Conservation (phyloP, 192 early-diverging fungal genomes). For the Nowakowskiella sp. region DNA sequence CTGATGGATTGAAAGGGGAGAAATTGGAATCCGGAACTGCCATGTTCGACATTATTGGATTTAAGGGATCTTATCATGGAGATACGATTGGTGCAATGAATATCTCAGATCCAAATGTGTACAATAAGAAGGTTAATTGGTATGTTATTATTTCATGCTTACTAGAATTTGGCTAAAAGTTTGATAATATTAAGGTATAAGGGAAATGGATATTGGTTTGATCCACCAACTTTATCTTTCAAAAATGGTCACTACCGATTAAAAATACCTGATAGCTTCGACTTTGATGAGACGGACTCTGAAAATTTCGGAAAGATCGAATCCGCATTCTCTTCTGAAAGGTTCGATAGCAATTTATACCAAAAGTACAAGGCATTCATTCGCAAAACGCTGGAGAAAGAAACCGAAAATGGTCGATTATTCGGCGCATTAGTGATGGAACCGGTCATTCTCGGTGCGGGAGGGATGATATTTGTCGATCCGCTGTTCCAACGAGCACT, state of each 20-base stretch:
- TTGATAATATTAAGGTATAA: slow-evolving; percentile 13
- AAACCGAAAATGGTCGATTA: background rate
- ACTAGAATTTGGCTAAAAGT: background rate
- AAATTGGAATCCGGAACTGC: slow-evolving; percentile 20
- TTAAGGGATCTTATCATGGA: slow-evolving; percentile 76
- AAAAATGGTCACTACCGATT: slow-evolving; percentile 20
- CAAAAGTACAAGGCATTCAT: slow-evolving; percentile 15
- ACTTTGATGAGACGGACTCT: background rate
- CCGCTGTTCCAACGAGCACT: slow-evolving; percentile 66
- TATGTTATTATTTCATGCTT: slow-evolving; percentile 35
- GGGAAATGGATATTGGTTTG: slow-evolving; percentile 56
- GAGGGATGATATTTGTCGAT: slow-evolving; percentile 76
- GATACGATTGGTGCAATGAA: slow-evolving; percentile 84
- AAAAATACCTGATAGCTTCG: slow-evolving; percentile 10
- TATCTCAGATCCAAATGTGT: slow-evolving; percentile 62
- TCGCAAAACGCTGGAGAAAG: background rate
- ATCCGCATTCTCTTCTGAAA: slow-evolving; percentile 7
- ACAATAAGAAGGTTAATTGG: slow-evolving; percentile 64
- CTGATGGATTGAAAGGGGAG: slow-evolving; percentile 5
- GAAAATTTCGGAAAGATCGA: background rate
- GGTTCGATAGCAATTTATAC: slow-evolving; percentile 4
- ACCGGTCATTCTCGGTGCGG: slow-evolving; percentile 72
- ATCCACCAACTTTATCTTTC: slow-evolving; percentile 40
- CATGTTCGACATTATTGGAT: slow-evolving; percentile 50
- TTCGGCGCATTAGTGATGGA: slow-evolving; percentile 61